phyloP scores from a whole-genome alignment of 768 basidiomycete genomes.

The Atractiella rhizophila region DNA sequence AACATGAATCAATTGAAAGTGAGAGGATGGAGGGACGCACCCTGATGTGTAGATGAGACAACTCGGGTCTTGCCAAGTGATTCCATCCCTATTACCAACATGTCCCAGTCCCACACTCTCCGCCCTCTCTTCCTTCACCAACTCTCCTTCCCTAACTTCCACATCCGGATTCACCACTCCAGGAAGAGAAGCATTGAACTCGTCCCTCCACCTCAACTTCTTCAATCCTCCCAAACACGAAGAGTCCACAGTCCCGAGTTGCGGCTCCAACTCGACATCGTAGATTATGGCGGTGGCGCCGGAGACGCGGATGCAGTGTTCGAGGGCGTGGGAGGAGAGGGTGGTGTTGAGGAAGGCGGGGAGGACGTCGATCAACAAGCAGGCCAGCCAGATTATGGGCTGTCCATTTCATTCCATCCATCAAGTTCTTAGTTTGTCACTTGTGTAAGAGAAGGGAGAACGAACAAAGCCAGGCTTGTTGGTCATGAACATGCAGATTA shows the following conservation, averaged over 20 bases:
- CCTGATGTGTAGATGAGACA: conserved; percentile 11
- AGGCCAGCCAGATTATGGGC: conserved; percentile 10
- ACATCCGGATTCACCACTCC: not conserved
- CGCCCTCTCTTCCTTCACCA: not conserved
- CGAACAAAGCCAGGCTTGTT: conserved; percentile 9
- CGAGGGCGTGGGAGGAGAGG: conserved; percentile 4
- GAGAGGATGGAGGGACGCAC: not conserved
- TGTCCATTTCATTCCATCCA: too few species aligned
- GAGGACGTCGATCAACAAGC: conserved; percentile 7
- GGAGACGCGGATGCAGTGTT: conserved; percentile 10
- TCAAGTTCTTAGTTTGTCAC: not conserved
- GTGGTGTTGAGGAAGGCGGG: conserved; percentile 14
- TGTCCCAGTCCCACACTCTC: conserved; percentile 1
- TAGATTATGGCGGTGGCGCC: conserved; percentile 7
- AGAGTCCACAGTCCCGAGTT: conserved; percentile 1
- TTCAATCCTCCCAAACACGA: not conserved
- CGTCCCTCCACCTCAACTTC: not conserved
- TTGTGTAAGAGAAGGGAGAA: not conserved
- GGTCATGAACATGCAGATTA: conserved; percentile 7
- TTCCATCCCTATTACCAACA: conserved; percentile 4
- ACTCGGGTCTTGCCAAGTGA: conserved; percentile 4
- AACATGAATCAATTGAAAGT: not conserved
- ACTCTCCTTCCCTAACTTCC: not conserved
- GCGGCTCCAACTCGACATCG: conserved; percentile 4
- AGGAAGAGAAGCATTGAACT: conserved; percentile 2